phyloP scores from a whole-genome alignment of 2,329 filamentous ascomycete genomes.

The Chaetomium globosum region DNA sequence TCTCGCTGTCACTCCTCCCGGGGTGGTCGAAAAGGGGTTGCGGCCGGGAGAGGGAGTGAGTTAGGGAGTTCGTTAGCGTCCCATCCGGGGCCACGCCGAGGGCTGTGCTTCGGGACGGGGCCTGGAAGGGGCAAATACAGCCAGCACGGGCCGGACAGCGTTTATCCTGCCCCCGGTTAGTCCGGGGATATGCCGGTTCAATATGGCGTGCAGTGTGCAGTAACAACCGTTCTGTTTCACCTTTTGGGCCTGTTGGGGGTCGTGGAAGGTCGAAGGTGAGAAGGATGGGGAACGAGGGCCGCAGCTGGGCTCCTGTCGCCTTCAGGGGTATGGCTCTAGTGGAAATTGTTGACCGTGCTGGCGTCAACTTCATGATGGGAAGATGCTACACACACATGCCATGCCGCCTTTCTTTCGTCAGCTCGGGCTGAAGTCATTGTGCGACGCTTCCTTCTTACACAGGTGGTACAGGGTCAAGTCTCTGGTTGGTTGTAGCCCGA shows the following conservation, averaged over 20 bases:
- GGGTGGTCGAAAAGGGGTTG: slow-evolving; percentile 5
- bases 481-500: background rate
- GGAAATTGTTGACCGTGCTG: background rate
- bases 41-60: background rate
- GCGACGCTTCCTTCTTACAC: slow-evolving; percentile 2
- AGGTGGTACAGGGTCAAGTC: background rate
- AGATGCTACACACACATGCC: background rate
- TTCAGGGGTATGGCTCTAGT: background rate
- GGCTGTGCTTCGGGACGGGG: slow-evolving; percentile 1
- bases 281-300: background rate
- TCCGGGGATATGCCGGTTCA: slow-evolving; percentile 18
- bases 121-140: slow-evolving; percentile 8
- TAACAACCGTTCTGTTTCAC: slow-evolving; percentile 3
- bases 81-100: slow-evolving; percentile 1
- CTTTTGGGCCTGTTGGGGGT: background rate
- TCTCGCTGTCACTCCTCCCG: slow-evolving; percentile 1
- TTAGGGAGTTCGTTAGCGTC: background rate
- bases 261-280: background rate
- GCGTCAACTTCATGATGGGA: background rate
- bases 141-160: slow-evolving; percentile 17
- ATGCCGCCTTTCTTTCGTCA: slow-evolving; percentile 1
- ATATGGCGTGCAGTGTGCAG: background rate
- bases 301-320: background rate
- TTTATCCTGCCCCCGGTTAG: slow-evolving; percentile 15
- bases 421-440: background rate